A percentile compares a stretch with the other conserved stretches of the same genome.
Conservation (phyloP, 441 rosid species). For the Populus hybrid region DNA sequence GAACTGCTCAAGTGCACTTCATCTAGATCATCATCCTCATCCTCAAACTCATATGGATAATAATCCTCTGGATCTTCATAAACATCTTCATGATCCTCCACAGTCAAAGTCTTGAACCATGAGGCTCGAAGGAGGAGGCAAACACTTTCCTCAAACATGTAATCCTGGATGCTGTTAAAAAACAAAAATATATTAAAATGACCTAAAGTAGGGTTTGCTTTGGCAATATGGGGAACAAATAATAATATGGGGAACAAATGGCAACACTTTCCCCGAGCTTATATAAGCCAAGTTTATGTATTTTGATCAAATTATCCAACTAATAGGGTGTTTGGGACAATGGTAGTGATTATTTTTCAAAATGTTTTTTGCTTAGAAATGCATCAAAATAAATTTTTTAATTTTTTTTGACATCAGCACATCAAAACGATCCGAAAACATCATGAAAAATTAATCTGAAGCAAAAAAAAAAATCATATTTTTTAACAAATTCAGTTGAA, state of each 20-base stretch:
- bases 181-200: not conserved
- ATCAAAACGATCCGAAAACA: too few species aligned
- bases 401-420: too few species aligned
- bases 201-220: not conserved
- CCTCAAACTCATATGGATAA: constrained; percentile 50
- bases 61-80: constrained; percentile 42
- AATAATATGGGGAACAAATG: not conserved
- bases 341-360: too few species aligned
- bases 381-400: too few species aligned
- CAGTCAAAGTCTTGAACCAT: constrained; percentile 69
- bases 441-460: too few species aligned
- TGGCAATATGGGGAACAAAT: not conserved
- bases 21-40: constrained; percentile 56
- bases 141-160: constrained; percentile 90
- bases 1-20: constrained; percentile 52
- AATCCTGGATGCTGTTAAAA: constrained; percentile 60
- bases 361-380: too few species aligned
- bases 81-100: constrained; percentile 40
- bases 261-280: not conserved
- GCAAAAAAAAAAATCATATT: too few species aligned
- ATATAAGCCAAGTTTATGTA: not conserved
- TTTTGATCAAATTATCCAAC: not conserved
- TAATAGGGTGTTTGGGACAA: too few species aligned
- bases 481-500: too few species aligned
- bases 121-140: constrained; percentile 82